Conservation (phyloP, 148 eudicot species). For the Vaccinium vitisidaea region DNA sequence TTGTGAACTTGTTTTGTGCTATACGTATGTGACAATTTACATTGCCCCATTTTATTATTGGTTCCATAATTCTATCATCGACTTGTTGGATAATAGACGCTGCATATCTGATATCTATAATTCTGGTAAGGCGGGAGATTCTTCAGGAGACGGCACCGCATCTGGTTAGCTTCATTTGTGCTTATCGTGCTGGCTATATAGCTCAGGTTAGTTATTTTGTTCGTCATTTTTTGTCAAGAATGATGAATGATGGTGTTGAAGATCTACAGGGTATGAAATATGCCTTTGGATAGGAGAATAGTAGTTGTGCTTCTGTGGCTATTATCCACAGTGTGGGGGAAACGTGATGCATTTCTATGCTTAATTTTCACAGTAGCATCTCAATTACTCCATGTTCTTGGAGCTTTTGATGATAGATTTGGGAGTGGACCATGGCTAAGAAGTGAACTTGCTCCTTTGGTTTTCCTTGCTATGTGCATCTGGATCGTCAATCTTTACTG, state of each 20-base stretch:
- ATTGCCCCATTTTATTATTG: constrained; percentile 13
- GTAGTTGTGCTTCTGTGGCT: constrained; percentile 1
- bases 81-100: background rate
- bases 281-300: background rate
- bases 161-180: constrained; percentile 59
- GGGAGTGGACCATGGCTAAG: constrained; percentile 4
- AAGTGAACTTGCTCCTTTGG: background rate
- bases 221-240: constrained; percentile 11
- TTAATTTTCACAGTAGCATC: constrained; percentile 6
- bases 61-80: background rate
- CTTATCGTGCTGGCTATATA: constrained; percentile 88
- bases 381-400: background rate
- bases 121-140: constrained; percentile 74
- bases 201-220: constrained; percentile 59
- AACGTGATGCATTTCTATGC: constrained; percentile 2
- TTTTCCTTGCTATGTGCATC: background rate
- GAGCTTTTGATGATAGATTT: background rate
- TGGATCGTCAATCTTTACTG: background rate
- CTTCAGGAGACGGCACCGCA: constrained; percentile 82
- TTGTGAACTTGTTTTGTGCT: constrained; percentile 86
- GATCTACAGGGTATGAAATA: background rate
- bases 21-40: constrained; percentile 66
- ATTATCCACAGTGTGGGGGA: background rate
- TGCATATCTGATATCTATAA: constrained; percentile 12
- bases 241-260: background rate